Percentiles rank a stretch among this genome's conserved stretches.
Conservation (phyloP, 192 early-diverging fungal species). For the Gonapodya sp. region DNA sequence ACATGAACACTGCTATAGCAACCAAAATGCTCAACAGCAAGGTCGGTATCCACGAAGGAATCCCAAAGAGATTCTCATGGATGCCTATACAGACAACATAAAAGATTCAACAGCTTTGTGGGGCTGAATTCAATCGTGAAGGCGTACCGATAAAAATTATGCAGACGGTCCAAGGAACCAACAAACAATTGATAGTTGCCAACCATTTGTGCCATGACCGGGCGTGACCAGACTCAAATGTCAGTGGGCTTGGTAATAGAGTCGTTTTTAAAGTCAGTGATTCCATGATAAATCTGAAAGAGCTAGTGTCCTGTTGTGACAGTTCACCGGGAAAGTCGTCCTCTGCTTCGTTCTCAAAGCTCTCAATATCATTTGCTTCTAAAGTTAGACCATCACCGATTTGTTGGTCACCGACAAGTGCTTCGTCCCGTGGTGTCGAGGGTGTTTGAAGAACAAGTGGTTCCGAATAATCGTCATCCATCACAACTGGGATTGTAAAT, state of each 20-base stretch:
- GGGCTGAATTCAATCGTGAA: neutral
- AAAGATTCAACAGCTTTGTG: neutral
- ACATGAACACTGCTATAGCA: neutral
- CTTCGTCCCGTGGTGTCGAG: too few species aligned
- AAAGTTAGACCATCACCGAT: too few species aligned
- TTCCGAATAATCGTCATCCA: neutral
- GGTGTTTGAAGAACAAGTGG: too few species aligned
- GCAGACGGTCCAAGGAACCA: neutral
- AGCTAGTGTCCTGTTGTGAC: neutral
- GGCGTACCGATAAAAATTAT: neutral
- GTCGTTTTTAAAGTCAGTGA: neutral
- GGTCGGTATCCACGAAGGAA: neutral
- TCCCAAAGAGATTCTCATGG: neutral
- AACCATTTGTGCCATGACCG: neutral
- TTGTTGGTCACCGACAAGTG: too few species aligned
- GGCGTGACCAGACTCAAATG: neutral
- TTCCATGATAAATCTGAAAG: neutral
- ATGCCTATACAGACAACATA: neutral
- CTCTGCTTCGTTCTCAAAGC: neutral
- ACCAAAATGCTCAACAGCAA: neutral
- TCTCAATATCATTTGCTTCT: neutral
- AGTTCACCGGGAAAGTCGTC: neutral
- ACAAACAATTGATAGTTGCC: neutral
- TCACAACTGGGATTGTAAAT: slow-evolving; percentile 5
- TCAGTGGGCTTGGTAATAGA: neutral